Conservation (phyloP, 2,329 filamentous ascomycete genomes). For the Colletotrichum simmondsii region DNA sequence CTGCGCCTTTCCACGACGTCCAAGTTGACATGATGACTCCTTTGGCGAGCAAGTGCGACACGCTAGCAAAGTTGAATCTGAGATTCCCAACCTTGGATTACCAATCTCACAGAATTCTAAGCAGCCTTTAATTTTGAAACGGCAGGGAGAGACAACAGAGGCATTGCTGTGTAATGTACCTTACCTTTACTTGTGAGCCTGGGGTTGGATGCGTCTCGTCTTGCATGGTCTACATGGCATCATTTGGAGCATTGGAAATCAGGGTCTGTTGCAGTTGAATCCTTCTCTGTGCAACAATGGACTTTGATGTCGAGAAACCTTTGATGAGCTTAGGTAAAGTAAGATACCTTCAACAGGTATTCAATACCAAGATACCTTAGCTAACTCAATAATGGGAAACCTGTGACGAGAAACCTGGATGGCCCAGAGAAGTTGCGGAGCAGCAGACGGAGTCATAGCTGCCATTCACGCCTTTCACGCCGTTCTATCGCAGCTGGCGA, state of each 20-base stretch:
- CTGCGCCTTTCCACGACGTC: constrained; percentile 15
- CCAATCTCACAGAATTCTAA: constrained; percentile 5
- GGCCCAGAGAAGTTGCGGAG: constrained; percentile 1
- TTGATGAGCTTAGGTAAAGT: background rate
- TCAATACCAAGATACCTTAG: no score
- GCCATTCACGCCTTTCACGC: constrained; percentile 28
- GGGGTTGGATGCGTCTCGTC: no score
- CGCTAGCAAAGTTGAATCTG: constrained; percentile 1
- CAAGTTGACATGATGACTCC: constrained; percentile 30
- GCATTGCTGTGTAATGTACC: background rate
- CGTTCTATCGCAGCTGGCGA: constrained; percentile 1
- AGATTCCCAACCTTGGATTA: constrained; percentile 7
- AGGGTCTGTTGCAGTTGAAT: background rate
- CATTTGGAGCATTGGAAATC: background rate
- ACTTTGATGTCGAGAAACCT: background rate
- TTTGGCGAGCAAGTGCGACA: background rate
- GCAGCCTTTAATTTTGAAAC: background rate
- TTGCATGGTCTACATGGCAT: background rate
- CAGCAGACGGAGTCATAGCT: background rate
- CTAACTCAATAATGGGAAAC: no score
- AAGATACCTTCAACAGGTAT: background rate
- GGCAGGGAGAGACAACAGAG: background rate
- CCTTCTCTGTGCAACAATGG: background rate
- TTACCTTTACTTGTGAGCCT: background rate
- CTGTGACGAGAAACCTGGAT: background rate